Percentiles rank a stretch among this genome's conserved stretches.
Evolutionary conservation across 208 protist genomes (phyloP).

Genomic region (Acanthamoeba triangularis): DNA sequence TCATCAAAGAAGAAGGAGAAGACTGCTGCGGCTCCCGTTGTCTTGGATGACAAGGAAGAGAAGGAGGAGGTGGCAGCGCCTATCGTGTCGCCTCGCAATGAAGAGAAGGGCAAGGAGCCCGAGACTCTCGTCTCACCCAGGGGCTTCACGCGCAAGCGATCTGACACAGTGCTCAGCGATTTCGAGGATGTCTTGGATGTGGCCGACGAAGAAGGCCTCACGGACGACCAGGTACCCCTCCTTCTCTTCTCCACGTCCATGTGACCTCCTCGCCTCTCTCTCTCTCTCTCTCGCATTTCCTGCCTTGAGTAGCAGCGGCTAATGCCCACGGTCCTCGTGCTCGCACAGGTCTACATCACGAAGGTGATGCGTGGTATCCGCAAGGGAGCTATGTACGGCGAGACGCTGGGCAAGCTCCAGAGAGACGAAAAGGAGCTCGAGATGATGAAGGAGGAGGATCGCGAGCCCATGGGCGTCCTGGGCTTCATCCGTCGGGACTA

Average conservation of each 20-base stretch:
- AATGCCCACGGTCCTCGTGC: not conserved
- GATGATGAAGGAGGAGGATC: conserved; percentile 29
- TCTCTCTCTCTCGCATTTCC: not conserved
- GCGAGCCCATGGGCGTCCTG: not conserved
- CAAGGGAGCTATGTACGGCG: conserved; percentile 62
- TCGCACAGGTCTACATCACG: conserved; percentile 1
- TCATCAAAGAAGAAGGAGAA: not conserved
- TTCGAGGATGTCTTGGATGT: conserved; percentile 52
- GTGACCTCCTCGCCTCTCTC: not conserved
- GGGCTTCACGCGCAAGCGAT: conserved; percentile 51
- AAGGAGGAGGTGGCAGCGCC: not conserved
- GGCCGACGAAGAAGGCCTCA: conserved; percentile 37
- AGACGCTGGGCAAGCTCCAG: conserved; percentile 56
- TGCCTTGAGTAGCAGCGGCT: not conserved
- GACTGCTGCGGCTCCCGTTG: too few species aligned
- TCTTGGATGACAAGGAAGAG: not conserved
- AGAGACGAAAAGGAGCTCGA: conserved; percentile 49
- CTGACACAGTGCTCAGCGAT: conserved; percentile 13
- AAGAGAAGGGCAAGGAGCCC: not conserved
- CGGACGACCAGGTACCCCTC: conserved; percentile 13
- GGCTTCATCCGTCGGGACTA: conserved; percentile 52
- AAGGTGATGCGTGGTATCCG: conserved; percentile 49
- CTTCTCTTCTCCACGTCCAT: not conserved
- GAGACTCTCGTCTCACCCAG: not conserved
- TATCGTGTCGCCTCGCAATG: not conserved